Percentiles rank a stretch among this genome's conserved stretches.
Conservation (phyloP, 768 basidiomycete genomes). For the Lactarius pseudohatsudake region DNA sequence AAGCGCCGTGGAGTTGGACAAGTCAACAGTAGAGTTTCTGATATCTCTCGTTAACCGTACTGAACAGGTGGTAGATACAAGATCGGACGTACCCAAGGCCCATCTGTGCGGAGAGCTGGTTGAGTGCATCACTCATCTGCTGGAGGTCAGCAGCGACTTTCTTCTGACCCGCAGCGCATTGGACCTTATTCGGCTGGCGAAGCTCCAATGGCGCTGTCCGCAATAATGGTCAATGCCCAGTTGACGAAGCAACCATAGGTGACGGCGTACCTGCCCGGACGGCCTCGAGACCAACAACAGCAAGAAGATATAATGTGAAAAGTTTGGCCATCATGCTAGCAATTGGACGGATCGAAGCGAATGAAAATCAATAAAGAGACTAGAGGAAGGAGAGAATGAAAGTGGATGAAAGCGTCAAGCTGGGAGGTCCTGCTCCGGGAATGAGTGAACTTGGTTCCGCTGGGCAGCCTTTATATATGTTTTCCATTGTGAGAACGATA, state of each 20-base stretch:
- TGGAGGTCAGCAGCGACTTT: conserved; percentile 1
- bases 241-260: background rate
- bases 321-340: conserved; percentile 22
- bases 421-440: conserved; percentile 20
- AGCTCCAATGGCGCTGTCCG: conserved; percentile 9
- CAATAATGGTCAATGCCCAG: background rate
- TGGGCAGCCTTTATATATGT: background rate
- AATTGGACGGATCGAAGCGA: conserved; percentile 8
- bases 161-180: conserved; percentile 1
- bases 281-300: conserved; percentile 9
- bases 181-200: background rate
- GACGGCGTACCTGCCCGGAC: conserved; percentile 13
- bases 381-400: background rate
- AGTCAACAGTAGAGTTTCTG: background rate
- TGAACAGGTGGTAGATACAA: background rate
- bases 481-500: background rate
- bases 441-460: background rate
- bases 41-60: background rate
- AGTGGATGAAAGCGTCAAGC: conserved; percentile 16
- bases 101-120: conserved; percentile 8
- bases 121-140: background rate
- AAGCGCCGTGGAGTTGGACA: no score
- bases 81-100: background rate
- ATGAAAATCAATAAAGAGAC: conserved; percentile 2
- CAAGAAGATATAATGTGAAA: conserved; percentile 18